Conservation (phyloP, 1,284 basidiomycete genomes). For the Marasmius fiardii region DNA sequence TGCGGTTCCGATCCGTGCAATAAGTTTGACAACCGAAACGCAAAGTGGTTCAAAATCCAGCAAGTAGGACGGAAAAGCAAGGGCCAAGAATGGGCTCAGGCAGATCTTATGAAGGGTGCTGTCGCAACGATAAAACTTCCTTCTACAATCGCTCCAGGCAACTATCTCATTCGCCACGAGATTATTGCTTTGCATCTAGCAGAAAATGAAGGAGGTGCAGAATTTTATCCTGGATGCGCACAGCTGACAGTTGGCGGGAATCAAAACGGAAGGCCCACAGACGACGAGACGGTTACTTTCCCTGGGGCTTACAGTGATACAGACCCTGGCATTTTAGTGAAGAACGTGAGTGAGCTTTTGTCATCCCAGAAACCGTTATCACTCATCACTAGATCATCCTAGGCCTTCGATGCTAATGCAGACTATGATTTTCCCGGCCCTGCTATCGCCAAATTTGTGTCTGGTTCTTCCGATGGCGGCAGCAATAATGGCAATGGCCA, state of each 20-base stretch:
- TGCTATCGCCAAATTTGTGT: conserved; percentile 39
- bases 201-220: conserved; percentile 46
- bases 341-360: conserved; percentile 28
- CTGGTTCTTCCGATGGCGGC: conserved; percentile 1
- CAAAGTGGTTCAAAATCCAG: conserved; percentile 68
- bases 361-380: not conserved
- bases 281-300: conserved; percentile 48
- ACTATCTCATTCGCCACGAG: conserved; percentile 71
- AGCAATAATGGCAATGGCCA: not conserved
- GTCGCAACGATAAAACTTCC: conserved; percentile 52
- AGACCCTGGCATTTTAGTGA: conserved; percentile 57
- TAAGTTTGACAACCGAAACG: conserved; percentile 52
- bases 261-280: conserved; percentile 39
- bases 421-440: conserved; percentile 53
- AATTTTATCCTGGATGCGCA: conserved; percentile 71
- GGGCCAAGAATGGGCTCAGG: conserved; percentile 42
- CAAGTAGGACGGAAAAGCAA: conserved; percentile 31
- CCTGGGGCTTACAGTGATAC: conserved; percentile 63
- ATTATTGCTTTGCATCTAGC: conserved; percentile 70
- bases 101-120: conserved; percentile 27
- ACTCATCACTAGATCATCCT: conserved; percentile 7
- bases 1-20: conserved; percentile 57
- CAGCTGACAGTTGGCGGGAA: conserved; percentile 57
- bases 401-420: conserved; percentile 28
- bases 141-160: conserved; percentile 48